Conservation (phyloP, 1,139 yeast genomes). For the Yamadazyma dendronema region DNA sequence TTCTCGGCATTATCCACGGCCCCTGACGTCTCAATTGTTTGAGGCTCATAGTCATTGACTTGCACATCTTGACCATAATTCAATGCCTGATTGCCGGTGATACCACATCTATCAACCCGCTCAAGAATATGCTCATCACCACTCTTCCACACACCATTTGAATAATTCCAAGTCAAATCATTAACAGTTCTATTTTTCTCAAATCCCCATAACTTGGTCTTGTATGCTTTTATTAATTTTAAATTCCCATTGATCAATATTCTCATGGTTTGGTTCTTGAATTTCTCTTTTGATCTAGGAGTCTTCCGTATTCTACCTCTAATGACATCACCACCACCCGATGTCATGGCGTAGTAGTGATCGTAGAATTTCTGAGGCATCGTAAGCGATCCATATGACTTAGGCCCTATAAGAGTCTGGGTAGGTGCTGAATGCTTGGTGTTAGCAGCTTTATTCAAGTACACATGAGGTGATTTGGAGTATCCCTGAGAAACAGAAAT, state of each 20-base stretch:
- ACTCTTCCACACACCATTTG: slow-evolving; percentile 75
- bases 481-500: slow-evolving; percentile 23
- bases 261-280: slow-evolving; percentile 61
- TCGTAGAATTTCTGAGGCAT: slow-evolving; percentile 15
- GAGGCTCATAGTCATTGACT: slow-evolving; percentile 13
- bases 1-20: slow-evolving; percentile 26
- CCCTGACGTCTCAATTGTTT: slow-evolving; percentile 12
- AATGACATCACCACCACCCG: slow-evolving; percentile 49
- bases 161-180: slow-evolving; percentile 63
- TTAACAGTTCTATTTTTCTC: slow-evolving; percentile 61
- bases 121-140: slow-evolving; percentile 82
- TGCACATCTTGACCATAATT: slow-evolving; percentile 20
- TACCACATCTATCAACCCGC: slow-evolving; percentile 30
- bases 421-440: slow-evolving; percentile 37
- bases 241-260: slow-evolving; percentile 60
- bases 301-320: slow-evolving; percentile 63
- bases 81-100: slow-evolving; percentile 21
- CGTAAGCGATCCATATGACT: slow-evolving; percentile 35
- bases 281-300: slow-evolving; percentile 40
- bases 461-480: slow-evolving; percentile 35
- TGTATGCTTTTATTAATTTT: slow-evolving; percentile 56
- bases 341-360: slow-evolving; percentile 13
- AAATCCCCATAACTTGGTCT: slow-evolving; percentile 87
- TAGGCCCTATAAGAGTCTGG: slow-evolving; percentile 28
- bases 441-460: slow-evolving; percentile 30